These are phyloP conservation scores for Canavalia gladiata DNA, from an alignment of 306 rosid genomes.

Conservation along the genomic window DNA sequence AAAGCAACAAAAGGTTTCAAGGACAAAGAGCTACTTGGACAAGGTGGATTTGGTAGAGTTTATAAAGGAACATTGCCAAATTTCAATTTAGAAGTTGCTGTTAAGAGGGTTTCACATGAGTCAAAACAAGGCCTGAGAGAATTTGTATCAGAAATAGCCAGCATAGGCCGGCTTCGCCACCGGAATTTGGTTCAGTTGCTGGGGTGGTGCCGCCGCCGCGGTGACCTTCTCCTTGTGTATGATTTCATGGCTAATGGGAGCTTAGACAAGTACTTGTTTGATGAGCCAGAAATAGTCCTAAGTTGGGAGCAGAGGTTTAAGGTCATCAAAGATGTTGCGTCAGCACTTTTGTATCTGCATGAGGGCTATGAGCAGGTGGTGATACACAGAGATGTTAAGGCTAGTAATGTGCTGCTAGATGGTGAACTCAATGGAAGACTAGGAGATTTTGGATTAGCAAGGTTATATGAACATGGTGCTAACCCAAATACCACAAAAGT, in stretches of 20 bases:
- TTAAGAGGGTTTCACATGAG: slow-evolving; percentile 76
- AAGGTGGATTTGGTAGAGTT: slow-evolving; percentile 81
- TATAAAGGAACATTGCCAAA: slow-evolving; percentile 73
- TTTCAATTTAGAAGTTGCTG: slow-evolving; percentile 66
- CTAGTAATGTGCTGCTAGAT: slow-evolving; percentile 80
- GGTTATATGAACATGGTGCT: slow-evolving; percentile 76
- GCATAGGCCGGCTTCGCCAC: slow-evolving; percentile 87
- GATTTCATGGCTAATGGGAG: slow-evolving; percentile 86
- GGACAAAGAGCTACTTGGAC: slow-evolving; percentile 72
- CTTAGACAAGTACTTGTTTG: slow-evolving; percentile 72
- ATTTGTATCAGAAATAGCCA: slow-evolving; percentile 80
- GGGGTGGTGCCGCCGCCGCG: slow-evolving; percentile 80
- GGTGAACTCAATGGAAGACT: slow-evolving; percentile 72
- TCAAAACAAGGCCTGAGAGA: slow-evolving; percentile 83
- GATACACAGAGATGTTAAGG: slow-evolving; percentile 82
- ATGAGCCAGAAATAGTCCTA: slow-evolving; percentile 55
- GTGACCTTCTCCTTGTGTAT: slow-evolving; percentile 78
- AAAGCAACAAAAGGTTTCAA: slow-evolving; percentile 74
- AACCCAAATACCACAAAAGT: slow-evolving; percentile 78
- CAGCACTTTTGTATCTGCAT: slow-evolving; percentile 76
- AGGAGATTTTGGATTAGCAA: slow-evolving; percentile 84
- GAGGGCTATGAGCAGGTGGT: slow-evolving; percentile 87
- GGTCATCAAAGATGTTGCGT: slow-evolving; percentile 77
- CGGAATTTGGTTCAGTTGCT: slow-evolving; percentile 75
- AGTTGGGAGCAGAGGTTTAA: slow-evolving; percentile 73